These are phyloP conservation scores for Hymenoscyphus repandus DNA, from an alignment of 2,329 filamentous ascomycete genomes.

Conservation along the genomic window DNA sequence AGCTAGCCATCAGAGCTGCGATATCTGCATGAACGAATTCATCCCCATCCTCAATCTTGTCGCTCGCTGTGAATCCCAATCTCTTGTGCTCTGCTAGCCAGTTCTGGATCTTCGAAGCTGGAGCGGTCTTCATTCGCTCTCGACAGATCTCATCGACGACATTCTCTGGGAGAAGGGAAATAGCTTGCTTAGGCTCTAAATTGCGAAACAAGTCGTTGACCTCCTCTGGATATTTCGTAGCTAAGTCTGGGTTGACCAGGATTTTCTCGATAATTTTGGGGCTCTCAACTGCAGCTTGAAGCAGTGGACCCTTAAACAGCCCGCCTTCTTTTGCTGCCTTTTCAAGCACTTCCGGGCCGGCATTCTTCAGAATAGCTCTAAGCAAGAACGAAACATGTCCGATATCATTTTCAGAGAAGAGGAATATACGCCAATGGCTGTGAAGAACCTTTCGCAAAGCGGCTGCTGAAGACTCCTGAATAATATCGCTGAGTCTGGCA, in stretches of 20 bases:
- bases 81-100: conserved; percentile 24
- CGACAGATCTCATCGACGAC: conserved; percentile 18
- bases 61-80: conserved; percentile 23
- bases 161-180: conserved; percentile 12
- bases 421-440: conserved; percentile 8
- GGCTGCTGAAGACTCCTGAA: conserved; percentile 17
- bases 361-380: conserved; percentile 25
- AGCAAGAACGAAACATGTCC: conserved; percentile 25
- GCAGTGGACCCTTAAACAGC: conserved; percentile 16
- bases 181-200: conserved; percentile 11
- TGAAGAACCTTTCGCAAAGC: conserved; percentile 20
- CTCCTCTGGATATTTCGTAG: not conserved
- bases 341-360: conserved; percentile 15
- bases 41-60: conserved; percentile 25
- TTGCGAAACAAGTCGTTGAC: not conserved
- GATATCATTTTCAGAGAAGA: conserved; percentile 20
- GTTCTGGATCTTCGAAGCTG: conserved; percentile 20
- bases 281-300: conserved; percentile 12
- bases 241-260: conserved; percentile 2
- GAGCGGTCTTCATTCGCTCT: conserved; percentile 18
- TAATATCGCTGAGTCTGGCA: conserved; percentile 15
- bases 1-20: not conserved
- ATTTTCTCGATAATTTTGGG: conserved; percentile 15
- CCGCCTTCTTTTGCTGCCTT: conserved; percentile 20
- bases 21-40: conserved; percentile 15